Percentiles rank a stretch among this genome's conserved stretches.
Conservation (phyloP, 257 asterid genomes). For the Leptodermis oblonga region DNA sequence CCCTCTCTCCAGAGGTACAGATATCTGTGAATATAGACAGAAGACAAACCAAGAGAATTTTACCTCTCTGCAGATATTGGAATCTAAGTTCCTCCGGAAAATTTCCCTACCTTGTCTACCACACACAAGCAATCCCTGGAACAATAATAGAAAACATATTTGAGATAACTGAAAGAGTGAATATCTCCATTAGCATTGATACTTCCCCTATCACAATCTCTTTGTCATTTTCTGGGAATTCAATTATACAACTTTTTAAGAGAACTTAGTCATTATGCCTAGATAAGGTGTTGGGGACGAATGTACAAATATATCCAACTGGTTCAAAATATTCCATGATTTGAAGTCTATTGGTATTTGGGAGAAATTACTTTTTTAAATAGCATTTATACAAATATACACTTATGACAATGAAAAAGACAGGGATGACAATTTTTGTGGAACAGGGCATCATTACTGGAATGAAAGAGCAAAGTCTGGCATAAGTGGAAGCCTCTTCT, state of each 20-base stretch:
- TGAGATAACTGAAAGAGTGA: constrained; percentile 13
- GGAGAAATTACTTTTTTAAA: not conserved
- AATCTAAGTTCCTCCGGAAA: constrained; percentile 72
- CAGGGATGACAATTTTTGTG: too few species aligned
- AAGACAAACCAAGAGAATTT: not conserved
- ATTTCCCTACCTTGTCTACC: constrained; percentile 95
- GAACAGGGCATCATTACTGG: too few species aligned
- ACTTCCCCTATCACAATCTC: not conserved
- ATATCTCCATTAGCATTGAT: not conserved
- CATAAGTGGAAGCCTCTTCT: not conserved
- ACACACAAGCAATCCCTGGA: constrained; percentile 94
- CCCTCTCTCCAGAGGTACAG: not conserved
- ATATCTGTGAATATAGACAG: not conserved
- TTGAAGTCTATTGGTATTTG: not conserved
- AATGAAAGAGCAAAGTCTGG: not conserved
- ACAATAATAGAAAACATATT: constrained; percentile 18
- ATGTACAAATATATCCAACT: too few species aligned
- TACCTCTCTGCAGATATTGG: constrained; percentile 77
- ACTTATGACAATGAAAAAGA: too few species aligned
- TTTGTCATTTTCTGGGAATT: not conserved
- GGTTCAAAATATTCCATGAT: not conserved
- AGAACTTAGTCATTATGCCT: too few species aligned
- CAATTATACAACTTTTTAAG: too few species aligned
- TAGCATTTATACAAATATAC: too few species aligned
- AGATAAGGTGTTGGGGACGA: too few species aligned